Base-by-base conservation (phyloP, 1,284 basidiomycete genomes). In the Clitocybe nebularis region DNA sequence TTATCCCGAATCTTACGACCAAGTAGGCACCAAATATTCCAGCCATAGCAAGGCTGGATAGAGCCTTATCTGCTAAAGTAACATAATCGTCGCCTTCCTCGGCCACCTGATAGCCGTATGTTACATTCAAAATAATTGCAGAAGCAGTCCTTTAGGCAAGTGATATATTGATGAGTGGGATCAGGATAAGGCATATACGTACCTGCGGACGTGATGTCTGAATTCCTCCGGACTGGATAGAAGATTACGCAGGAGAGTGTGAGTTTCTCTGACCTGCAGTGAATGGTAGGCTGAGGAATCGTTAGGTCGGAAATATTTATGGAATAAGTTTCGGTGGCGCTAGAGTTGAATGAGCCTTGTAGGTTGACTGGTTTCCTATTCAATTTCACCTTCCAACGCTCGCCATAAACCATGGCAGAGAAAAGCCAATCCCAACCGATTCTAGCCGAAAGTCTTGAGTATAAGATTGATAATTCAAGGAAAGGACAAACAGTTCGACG, bases 391-490 rank as follows among this genome's bases (percentile, higher is more conserved):
- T 61, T 64, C 71, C 71, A 75, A 25, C 52, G 53, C 7, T 45
- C 43, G n/a, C 64, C 67, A 37, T 71, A 74, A 7, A 56, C 54
- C 67, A 68, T 68, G 9, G 66, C 62, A 3, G 71, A 70, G 53
- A 75, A 74, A 0, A 74, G 51, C 69, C 70, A 74, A 46, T 69
- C 61, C 64, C 68, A 74, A 5, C 73, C 72, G 51, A 75, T 72
- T 29, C 75, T 77, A 30, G 14, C 36, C 24, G 33, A 42, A 40
- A 10, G 7, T 20, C 30, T 24, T 13, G 16, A 14, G 32, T 16
- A 24, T 5, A 50, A 21, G 13, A 16, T 39, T 24, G 4, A 20
- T 19, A 33, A 20, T 23, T 23, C 20, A 19, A 20, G 8, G 24
- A 33, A 39, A 34, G 41, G 28, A 59, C 58, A 23, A 46, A 74